A percentile compares a stretch with the other conserved stretches of the same genome.
Evolutionary conservation across 768 basidiomycete species (phyloP).

Genomic region (Multifurca ochricompacta): DNA sequence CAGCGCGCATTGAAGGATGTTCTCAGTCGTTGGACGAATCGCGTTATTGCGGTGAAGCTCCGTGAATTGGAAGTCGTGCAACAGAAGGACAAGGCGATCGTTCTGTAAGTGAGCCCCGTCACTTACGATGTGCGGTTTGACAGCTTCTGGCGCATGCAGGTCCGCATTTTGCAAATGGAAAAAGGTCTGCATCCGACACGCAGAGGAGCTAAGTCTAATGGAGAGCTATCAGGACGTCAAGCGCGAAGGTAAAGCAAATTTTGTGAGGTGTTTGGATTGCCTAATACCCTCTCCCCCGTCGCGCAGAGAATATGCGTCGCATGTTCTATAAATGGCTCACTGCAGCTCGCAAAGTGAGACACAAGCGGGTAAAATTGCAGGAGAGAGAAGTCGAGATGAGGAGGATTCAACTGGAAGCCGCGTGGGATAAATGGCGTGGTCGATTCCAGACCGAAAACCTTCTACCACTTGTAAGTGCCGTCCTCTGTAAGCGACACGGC

Average conservation of each 20-base stretch:
- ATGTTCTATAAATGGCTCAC: constrained; percentile 66
- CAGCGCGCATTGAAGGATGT: constrained; percentile 47
- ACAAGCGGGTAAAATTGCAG: constrained; percentile 50
- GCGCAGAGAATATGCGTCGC: constrained; percentile 59
- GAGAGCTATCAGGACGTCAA: constrained; percentile 78
- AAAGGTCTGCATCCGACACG: constrained; percentile 48
- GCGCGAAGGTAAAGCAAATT: constrained; percentile 50
- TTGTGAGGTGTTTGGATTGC: not conserved
- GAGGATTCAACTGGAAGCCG: constrained; percentile 39
- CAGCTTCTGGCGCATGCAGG: constrained; percentile 29
- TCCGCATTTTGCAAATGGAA: constrained; percentile 65
- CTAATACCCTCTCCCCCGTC: not conserved
- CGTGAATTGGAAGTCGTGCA: constrained; percentile 61
- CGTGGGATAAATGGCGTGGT: constrained; percentile 80
- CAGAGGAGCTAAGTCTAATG: constrained; percentile 70
- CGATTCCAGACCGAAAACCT: constrained; percentile 58
- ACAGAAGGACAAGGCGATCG: constrained; percentile 32
- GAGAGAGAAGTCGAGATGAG: constrained; percentile 58
- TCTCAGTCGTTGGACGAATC: constrained; percentile 59
- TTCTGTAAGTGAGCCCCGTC: constrained; percentile 29
- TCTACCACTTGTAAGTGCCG: constrained; percentile 48
- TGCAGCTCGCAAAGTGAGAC: constrained; percentile 50
- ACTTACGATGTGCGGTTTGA: not conserved
- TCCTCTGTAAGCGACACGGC: not conserved
- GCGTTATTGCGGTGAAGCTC: constrained; percentile 65